A percentile compares a stretch with the other conserved stretches of the same genome.
phyloP scores from a whole-genome alignment of 192 early-diverging fungal genomes.

The Pilaira anomala region DNA sequence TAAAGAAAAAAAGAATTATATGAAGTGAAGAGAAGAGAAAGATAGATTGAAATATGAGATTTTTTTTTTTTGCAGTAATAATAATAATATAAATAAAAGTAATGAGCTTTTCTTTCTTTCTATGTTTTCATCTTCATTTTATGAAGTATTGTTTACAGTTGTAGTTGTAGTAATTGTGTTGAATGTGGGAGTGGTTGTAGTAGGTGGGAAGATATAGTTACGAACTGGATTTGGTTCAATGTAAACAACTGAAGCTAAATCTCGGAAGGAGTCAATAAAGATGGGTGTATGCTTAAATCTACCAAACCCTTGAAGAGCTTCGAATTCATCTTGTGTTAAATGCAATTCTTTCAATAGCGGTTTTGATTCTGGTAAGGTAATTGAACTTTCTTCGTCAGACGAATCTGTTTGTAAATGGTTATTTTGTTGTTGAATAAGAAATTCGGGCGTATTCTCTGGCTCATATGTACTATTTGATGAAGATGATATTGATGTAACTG shows the following conservation, averaged over 20 bases:
- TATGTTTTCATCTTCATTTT: too few relatives aligned
- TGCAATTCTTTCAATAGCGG: slow-evolving; percentile 9
- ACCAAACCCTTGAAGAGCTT: slow-evolving; percentile 34
- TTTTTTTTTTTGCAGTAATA: too few relatives aligned
- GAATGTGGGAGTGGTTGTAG: neutral
- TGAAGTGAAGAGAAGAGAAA: too few relatives aligned
- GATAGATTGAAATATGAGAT: too few relatives aligned
- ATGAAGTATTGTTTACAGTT: too few relatives aligned
- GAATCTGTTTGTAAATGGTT: neutral
- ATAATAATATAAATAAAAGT: too few relatives aligned
- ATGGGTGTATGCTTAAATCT: slow-evolving; percentile 27
- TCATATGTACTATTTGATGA: neutral
- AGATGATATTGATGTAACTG: neutral
- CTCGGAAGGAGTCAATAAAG: slow-evolving; percentile 8
- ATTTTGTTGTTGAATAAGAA: neutral
- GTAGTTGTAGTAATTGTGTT: too few relatives aligned
- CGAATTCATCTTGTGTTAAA: slow-evolving; percentile 36
- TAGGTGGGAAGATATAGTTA: neutral
- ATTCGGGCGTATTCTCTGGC: neutral
- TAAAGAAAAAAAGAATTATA: too few relatives aligned
- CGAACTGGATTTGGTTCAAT: slow-evolving; percentile 16
- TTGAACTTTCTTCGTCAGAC: neutral
- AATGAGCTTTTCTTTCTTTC: too few relatives aligned
- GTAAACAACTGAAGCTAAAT: slow-evolving; percentile 9
- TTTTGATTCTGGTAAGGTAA: neutral